These are phyloP conservation scores for Penicillium sp. DNA, from an alignment of 2,329 filamentous ascomycete genomes.

Conservation along the genomic window DNA sequence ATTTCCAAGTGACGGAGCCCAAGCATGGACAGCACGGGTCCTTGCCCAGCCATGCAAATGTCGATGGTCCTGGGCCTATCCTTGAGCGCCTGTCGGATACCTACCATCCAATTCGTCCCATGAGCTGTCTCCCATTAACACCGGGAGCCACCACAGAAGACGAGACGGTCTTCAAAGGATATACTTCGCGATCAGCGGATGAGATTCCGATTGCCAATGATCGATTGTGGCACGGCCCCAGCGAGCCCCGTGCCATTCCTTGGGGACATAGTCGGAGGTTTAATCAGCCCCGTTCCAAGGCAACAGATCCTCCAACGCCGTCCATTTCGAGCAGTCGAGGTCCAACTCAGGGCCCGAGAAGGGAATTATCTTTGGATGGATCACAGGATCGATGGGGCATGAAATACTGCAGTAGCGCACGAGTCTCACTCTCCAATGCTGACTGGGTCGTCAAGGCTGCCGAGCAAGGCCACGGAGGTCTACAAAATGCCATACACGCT, in stretches of 20 bases:
- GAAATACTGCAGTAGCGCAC: constrained; percentile 57
- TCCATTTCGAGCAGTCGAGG: constrained; percentile 60
- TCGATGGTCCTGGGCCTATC: constrained; percentile 22
- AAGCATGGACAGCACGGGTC: constrained; percentile 23
- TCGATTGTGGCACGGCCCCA: constrained; percentile 38
- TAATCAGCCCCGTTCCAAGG: constrained; percentile 76
- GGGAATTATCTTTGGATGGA: constrained; percentile 24
- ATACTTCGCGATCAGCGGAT: constrained; percentile 26
- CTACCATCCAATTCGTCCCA: constrained; percentile 13
- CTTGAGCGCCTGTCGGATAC: constrained; percentile 25
- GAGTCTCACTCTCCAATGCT: constrained; percentile 62
- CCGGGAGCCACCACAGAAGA: constrained; percentile 40
- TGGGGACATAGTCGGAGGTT: constrained; percentile 66
- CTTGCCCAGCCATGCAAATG: constrained; percentile 21
- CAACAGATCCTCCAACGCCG: constrained; percentile 52
- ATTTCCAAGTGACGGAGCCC: constrained; percentile 30
- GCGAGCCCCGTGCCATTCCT: constrained; percentile 69
- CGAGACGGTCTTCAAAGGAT: constrained; percentile 40
- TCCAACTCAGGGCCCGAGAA: constrained; percentile 16
- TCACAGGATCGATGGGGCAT: constrained; percentile 8
- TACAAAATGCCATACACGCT: constrained; percentile 83
- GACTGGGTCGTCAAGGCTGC: constrained; percentile 79
- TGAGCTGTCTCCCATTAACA: constrained; percentile 28
- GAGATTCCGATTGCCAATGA: constrained; percentile 31
- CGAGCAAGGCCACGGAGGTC: constrained; percentile 85